phyloP scores from a whole-genome alignment of 805 yeast species.

The Yamadazyma takamatsuzukensis region DNA sequence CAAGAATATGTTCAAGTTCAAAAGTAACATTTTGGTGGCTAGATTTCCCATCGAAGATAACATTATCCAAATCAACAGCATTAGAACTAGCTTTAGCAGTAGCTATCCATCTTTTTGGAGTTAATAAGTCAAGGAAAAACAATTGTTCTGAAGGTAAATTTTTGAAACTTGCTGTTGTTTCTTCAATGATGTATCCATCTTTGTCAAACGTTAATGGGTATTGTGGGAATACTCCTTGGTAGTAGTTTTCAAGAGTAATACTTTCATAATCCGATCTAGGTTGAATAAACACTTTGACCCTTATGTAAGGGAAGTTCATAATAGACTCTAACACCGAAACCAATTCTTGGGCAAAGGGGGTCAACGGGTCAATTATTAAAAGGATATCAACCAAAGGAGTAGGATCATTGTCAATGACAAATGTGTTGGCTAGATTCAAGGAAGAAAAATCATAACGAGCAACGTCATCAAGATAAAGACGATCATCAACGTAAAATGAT shows the following conservation, averaged over 20 bases:
- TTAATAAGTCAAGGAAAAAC: conserved; percentile 53
- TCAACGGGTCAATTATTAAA: conserved; percentile 67
- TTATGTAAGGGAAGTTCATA: conserved; percentile 45
- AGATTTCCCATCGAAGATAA: conserved; percentile 21
- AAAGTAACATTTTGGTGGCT: conserved; percentile 23
- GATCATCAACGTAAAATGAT: conserved; percentile 42
- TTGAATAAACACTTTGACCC: conserved; percentile 50
- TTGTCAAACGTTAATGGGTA: conserved; percentile 27
- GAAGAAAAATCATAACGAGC: conserved; percentile 46
- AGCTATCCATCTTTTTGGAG: conserved; percentile 68
- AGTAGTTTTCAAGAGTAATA: conserved; percentile 56
- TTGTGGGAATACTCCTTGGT: conserved; percentile 41
- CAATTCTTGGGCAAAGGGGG: conserved; percentile 63
- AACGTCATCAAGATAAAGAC: conserved; percentile 35
- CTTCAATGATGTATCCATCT: conserved; percentile 13
- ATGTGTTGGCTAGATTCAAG: conserved; percentile 23
- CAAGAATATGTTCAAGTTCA: conserved; percentile 49
- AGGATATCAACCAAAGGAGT: conserved; percentile 50
- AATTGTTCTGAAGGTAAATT: conserved; percentile 14
- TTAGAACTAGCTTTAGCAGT: conserved; percentile 42
- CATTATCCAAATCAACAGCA: conserved; percentile 57
- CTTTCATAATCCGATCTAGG: conserved; percentile 47
- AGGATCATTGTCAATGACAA: conserved; percentile 19
- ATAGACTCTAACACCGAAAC: conserved; percentile 44
- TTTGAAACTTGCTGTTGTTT: background rate